Conservation (phyloP, 768 basidiomycete species). For the Crassisporium funariophilum region DNA sequence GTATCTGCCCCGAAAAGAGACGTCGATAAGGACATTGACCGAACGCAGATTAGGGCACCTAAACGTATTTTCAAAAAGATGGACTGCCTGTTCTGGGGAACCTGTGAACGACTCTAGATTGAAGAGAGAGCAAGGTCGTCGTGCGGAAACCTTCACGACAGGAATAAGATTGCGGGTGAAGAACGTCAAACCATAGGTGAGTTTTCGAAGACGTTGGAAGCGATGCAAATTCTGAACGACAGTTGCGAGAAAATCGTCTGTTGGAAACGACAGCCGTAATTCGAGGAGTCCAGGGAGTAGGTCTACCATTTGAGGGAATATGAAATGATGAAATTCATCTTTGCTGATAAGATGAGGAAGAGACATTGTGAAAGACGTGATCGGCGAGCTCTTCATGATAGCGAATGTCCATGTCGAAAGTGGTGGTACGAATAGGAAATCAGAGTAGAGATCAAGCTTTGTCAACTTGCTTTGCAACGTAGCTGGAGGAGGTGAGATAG, state of each 20-base stretch:
- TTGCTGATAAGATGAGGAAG: neutral
- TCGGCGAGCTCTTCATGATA: neutral
- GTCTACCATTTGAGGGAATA: slow-evolving; percentile 1
- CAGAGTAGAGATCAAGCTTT: slow-evolving; percentile 1
- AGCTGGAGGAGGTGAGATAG: neutral
- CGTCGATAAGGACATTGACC: slow-evolving; percentile 1
- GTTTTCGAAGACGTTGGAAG: neutral
- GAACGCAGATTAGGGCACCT: neutral
- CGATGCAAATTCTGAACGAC: slow-evolving; percentile 1
- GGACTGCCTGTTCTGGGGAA: neutral
- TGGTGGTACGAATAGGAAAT: slow-evolving; percentile 4
- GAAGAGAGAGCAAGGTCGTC: too few species aligned
- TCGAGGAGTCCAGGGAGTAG: neutral
- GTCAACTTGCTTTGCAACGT: neutral
- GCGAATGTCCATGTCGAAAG: slow-evolving; percentile 1
- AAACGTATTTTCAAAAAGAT: neutral
- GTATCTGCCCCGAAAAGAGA: neutral
- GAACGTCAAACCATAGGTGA: neutral
- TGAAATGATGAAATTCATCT: slow-evolving; percentile 2
- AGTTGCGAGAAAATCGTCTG: slow-evolving; percentile 1
- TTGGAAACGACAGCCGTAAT: neutral
- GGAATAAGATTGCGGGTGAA: slow-evolving; percentile 1
- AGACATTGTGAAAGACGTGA: slow-evolving; percentile 4
- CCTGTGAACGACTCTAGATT: slow-evolving; percentile 3
- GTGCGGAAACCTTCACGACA: too few species aligned